phyloP scores from a whole-genome alignment of 2,329 filamentous ascomycete genomes.

The Bipolaris sorokiniana region DNA sequence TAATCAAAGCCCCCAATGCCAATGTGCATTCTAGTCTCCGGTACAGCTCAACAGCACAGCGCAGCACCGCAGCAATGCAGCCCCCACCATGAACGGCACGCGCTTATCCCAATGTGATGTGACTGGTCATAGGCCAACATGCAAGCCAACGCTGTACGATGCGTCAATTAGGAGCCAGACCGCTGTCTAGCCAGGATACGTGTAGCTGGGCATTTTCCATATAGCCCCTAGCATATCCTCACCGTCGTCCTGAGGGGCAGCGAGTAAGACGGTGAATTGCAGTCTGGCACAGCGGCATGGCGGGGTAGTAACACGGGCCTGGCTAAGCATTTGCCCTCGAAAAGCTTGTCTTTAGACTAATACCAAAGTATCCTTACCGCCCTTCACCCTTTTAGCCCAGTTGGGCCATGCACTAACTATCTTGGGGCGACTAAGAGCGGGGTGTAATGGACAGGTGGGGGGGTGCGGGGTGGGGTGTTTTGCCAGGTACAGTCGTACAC shows the following conservation, averaged over 20 bases:
- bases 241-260: not conserved
- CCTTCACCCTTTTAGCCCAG: not conserved
- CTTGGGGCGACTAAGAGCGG: conserved; percentile 2
- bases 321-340: conserved; percentile 26
- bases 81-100: conserved; percentile 20
- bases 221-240: not conserved
- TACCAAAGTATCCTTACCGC: conserved; percentile 12
- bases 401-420: not conserved
- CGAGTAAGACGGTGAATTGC: conserved; percentile 12
- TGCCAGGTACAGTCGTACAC: conserved; percentile 10
- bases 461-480: not conserved
- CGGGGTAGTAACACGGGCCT: conserved; percentile 13
- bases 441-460: not conserved
- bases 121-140: not conserved
- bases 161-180: conserved; percentile 6
- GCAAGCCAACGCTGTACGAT: conserved; percentile 11
- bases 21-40: not conserved
- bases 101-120: conserved; percentile 11
- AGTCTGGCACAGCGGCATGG: conserved; percentile 10
- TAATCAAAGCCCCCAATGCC: not conserved
- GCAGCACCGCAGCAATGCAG: conserved; percentile 6
- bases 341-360: conserved; percentile 25
- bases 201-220: not conserved
- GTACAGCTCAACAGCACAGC: conserved; percentile 7
- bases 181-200: not conserved